Conservation (phyloP, 2,329 filamentous ascomycete species). For the Alternaria brassicae region DNA sequence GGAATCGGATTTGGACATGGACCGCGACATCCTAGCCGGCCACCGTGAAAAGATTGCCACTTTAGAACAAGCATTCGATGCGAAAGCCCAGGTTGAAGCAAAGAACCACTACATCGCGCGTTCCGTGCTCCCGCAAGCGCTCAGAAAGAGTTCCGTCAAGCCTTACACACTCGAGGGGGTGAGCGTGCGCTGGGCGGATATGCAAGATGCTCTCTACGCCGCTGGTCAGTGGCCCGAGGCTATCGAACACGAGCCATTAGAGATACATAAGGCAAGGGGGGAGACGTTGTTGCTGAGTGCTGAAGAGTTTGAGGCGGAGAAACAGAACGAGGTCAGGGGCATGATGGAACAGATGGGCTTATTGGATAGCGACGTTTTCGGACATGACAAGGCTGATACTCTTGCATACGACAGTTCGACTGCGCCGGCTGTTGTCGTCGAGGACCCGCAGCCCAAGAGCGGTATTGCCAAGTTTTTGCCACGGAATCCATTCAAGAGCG, state of each 20-base stretch:
- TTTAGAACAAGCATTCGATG: constrained; percentile 35
- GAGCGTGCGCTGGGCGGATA: constrained; percentile 44
- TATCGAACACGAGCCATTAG: constrained; percentile 33
- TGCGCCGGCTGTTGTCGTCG: not conserved
- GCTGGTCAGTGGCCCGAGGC: constrained; percentile 27
- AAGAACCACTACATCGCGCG: constrained; percentile 32
- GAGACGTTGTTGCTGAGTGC: constrained; percentile 20
- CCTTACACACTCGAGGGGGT: constrained; percentile 39
- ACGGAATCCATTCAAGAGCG: constrained; percentile 30
- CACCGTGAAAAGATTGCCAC: constrained; percentile 21
- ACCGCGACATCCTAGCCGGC: constrained; percentile 20
- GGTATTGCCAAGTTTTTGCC: constrained; percentile 19
- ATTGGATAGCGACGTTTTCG: not conserved
- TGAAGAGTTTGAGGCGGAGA: constrained; percentile 31
- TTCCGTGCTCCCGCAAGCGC: constrained; percentile 30
- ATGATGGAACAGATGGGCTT: constrained; percentile 21
- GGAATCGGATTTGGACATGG: constrained; percentile 15
- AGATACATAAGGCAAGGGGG: constrained; percentile 20
- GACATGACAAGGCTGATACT: not conserved
- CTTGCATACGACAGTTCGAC: not conserved
- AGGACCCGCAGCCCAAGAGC: constrained; percentile 6
- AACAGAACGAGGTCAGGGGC: constrained; percentile 23
- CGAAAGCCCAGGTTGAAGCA: constrained; percentile 21
- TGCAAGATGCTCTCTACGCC: constrained; percentile 42
- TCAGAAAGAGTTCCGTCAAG: constrained; percentile 26